These are phyloP conservation scores for Neospermospora avenae DNA, from an alignment of 2,329 filamentous ascomycete genomes.

Conservation along the genomic window DNA sequence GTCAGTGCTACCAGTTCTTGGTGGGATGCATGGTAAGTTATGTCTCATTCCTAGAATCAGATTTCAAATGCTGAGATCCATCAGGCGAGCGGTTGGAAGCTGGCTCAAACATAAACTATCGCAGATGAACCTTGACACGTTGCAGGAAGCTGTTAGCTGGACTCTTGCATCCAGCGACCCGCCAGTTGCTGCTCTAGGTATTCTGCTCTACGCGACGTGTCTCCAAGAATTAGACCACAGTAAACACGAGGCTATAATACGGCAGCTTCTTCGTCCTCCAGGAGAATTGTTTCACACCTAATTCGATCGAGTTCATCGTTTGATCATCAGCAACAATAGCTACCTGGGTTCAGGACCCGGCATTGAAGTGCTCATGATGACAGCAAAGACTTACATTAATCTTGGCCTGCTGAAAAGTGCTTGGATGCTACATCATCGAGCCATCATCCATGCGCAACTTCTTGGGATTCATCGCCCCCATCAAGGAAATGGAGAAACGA, in stretches of 20 bases:
- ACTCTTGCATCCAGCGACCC: constrained; percentile 9
- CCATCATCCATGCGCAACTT: constrained; percentile 49
- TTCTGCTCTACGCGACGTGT: constrained; percentile 13
- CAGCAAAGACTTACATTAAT: constrained; percentile 47
- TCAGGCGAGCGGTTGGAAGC: constrained; percentile 11
- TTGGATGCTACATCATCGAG: constrained; percentile 51
- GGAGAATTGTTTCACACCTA: constrained; percentile 20
- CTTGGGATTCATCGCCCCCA: constrained; percentile 44
- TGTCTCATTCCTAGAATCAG: no score
- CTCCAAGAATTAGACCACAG: constrained; percentile 14
- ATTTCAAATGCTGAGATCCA: neutral
- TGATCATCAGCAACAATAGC: constrained; percentile 13
- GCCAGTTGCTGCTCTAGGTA: constrained; percentile 9
- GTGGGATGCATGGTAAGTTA: constrained; percentile 17
- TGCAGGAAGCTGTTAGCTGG: constrained; percentile 14
- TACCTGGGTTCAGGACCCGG: constrained; percentile 44
- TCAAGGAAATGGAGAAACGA: constrained; percentile 25
- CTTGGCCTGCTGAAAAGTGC: constrained; percentile 51
- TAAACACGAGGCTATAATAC: constrained; percentile 13
- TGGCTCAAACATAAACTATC: constrained; percentile 9
- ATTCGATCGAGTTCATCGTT: constrained; percentile 11
- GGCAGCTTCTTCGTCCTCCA: constrained; percentile 12
- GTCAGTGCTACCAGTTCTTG: constrained; percentile 15
- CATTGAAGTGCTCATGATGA: constrained; percentile 50
- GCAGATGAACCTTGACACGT: neutral